Evolutionary conservation across 305 asterid species (phyloP), one percentile per base, ranked within the genome.

Genomic region (Vinca major): DNA sequence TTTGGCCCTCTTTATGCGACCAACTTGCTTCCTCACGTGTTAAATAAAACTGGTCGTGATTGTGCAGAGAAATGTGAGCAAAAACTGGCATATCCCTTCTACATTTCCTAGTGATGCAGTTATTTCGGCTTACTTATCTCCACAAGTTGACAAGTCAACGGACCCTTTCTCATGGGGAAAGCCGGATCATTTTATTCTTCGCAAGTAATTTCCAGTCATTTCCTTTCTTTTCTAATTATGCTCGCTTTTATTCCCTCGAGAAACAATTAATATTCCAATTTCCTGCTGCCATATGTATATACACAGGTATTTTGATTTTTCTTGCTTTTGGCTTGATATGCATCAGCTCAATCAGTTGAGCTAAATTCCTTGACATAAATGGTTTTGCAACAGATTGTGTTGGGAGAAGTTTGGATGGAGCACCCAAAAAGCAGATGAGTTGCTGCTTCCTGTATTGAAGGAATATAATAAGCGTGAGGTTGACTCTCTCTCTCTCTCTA

Each of bases 391-490:
- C 77, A 93, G 99, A 83, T 77, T 91, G 80, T 93, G 99, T 77
- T 86, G 87, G 96, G 99, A 93, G 80, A 93, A 89, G 80, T 89
- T 93, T 52, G 91, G 89, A n/a, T 93, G 99, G 99, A 84, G 83
- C 54, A 56, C 74, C 60, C 82, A 87, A 67, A 93, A 93, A 82
- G 88, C 93, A 50, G 96, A 89, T 71, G 99, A 89, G 75, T 76
- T 93, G 84, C 85, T 93, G 75, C 65, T 85, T 53, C 97, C 99
- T 33, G 99, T 93, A 65, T 70, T 93, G 71, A 87, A 83, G 85
- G 99, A 93, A 85, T 88, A 86, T 68, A 85, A 85, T 79, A 91
- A 93, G 76, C 97, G 84, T 63, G 99, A 89, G 99, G 99, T 93
- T 44, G 63, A 33, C 67, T 14, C 63, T 71, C 58, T 62, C 17